Conservation (phyloP, 225 moss, liverwort and hornwort species). For the Physcomitrellopsis africana region DNA sequence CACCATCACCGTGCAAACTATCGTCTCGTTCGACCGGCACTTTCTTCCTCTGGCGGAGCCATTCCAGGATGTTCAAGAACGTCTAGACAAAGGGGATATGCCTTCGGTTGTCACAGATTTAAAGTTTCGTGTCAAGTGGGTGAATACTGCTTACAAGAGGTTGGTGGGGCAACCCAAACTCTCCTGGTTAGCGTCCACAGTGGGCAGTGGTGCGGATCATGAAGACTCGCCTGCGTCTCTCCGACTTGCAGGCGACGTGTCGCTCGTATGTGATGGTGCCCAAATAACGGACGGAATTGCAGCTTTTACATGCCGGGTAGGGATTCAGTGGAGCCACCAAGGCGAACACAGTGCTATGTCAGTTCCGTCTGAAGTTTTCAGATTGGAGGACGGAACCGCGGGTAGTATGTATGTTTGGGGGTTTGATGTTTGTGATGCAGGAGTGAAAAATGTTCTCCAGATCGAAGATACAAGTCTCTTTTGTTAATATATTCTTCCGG, state of each 20-base stretch:
- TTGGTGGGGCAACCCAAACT: slow-evolving; percentile 74
- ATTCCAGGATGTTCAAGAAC: slow-evolving; percentile 51
- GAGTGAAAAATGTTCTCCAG: slow-evolving; percentile 53
- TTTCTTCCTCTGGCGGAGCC: slow-evolving; percentile 35
- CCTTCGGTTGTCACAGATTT: slow-evolving; percentile 64
- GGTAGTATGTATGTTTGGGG: slow-evolving; percentile 62
- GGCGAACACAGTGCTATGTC: slow-evolving; percentile 54
- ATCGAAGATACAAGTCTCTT: slow-evolving; percentile 50
- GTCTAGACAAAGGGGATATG: slow-evolving; percentile 40
- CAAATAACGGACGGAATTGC: slow-evolving; percentile 35
- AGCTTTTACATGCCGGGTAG: slow-evolving; percentile 50
- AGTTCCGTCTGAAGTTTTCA: slow-evolving; percentile 48
- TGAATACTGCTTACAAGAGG: slow-evolving; percentile 63
- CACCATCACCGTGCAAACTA: slow-evolving; percentile 48
- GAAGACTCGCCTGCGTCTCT: slow-evolving; percentile 35
- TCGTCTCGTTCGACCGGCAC: slow-evolving; percentile 29
- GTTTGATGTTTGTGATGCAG: slow-evolving; percentile 51
- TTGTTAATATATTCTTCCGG: slow-evolving; percentile 64
- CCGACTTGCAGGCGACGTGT: slow-evolving; percentile 65
- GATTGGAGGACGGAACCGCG: slow-evolving; percentile 46
- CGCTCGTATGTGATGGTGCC: slow-evolving; percentile 41
- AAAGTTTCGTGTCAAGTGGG: slow-evolving; percentile 59
- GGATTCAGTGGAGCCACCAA: slow-evolving; percentile 59
- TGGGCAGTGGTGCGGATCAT: slow-evolving; percentile 21
- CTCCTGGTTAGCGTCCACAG: slow-evolving; percentile 54